These are phyloP conservation scores for Wickerhamiella kurtzmanii DNA, from an alignment of 805 yeast species.

Conservation along the genomic window DNA sequence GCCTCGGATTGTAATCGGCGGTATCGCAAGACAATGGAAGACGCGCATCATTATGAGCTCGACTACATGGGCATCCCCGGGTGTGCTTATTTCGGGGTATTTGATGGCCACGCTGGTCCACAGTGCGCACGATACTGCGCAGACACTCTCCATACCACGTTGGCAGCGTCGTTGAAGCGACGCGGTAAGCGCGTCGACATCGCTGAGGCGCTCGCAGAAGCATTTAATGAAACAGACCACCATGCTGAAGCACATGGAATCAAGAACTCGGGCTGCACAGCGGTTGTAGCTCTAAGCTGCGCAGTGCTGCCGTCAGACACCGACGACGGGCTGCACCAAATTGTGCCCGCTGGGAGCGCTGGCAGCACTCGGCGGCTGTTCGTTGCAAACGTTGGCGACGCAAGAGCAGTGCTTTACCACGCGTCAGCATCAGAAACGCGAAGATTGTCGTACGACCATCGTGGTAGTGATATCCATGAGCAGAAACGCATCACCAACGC, in stretches of 20 bases:
- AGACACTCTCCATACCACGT: conserved; percentile 57
- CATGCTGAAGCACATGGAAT: conserved; percentile 44
- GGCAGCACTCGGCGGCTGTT: conserved; percentile 48
- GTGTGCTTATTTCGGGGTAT: conserved; percentile 90
- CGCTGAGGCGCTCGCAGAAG: conserved; percentile 48
- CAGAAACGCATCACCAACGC: conserved; percentile 55
- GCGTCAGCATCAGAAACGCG: conserved; percentile 28
- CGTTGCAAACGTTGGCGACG: conserved; percentile 93
- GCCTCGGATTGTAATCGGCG: conserved; percentile 76
- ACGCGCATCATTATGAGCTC: conserved; percentile 83
- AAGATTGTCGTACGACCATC: conserved; percentile 83
- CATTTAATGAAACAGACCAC: conserved; percentile 66
- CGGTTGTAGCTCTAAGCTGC: conserved; percentile 79
- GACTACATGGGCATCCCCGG: conserved; percentile 72
- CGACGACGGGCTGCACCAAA: conserved; percentile 4
- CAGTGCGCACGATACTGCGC: conserved; percentile 94
- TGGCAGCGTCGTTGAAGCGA: conserved; percentile 30
- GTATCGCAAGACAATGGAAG: conserved; percentile 87
- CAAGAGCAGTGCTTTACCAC: conserved; percentile 57
- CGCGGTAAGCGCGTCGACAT: conserved; percentile 23
- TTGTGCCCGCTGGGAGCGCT: conserved; percentile 5
- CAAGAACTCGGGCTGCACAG: conserved; percentile 85
- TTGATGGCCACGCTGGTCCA: conserved; percentile 96
- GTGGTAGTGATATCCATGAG: conserved; percentile 73
- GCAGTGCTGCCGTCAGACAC: conserved; percentile 47